A percentile compares a stretch with the other conserved stretches of the same genome.
These are phyloP conservation scores for Solanum piurae DNA, from an alignment of 257 asterid species.

Conservation along the genomic window DNA sequence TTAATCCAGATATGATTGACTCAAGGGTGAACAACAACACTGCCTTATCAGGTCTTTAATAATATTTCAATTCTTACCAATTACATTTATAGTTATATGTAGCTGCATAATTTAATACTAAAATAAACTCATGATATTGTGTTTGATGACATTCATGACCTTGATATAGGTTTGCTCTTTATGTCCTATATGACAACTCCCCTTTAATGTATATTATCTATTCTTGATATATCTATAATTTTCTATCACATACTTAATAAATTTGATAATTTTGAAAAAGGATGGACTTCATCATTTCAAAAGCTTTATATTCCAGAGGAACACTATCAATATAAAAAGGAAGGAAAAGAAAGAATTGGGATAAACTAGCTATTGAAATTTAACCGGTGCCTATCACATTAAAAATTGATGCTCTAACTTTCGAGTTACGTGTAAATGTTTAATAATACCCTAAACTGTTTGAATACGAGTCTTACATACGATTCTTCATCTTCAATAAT, in stretches of 20 bases:
- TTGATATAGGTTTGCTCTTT: constrained; percentile 61
- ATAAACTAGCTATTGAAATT: background rate
- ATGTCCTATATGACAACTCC: background rate
- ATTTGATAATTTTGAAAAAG: background rate
- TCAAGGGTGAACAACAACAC: too few relatives aligned
- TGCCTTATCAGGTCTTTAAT: too few relatives aligned
- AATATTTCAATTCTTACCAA: too few relatives aligned
- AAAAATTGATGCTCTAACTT: background rate
- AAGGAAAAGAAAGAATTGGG: background rate
- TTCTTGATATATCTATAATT: background rate
- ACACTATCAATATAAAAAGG: background rate
- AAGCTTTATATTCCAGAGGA: background rate
- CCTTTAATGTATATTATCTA: background rate
- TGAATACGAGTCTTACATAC: background rate
- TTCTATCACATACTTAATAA: background rate
- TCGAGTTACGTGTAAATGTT: background rate
- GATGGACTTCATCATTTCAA: background rate
- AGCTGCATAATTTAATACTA: too few relatives aligned
- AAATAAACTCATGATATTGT: constrained; percentile 12
- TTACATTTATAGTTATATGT: too few relatives aligned
- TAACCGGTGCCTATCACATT: background rate
- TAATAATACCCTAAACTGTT: background rate
- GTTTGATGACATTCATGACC: constrained; percentile 69
- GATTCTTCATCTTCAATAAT: too few relatives aligned
- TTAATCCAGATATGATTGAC: too few relatives aligned